phyloP scores from a whole-genome alignment of 2,329 filamentous ascomycete genomes.

The Cladophialophora immunda region DNA sequence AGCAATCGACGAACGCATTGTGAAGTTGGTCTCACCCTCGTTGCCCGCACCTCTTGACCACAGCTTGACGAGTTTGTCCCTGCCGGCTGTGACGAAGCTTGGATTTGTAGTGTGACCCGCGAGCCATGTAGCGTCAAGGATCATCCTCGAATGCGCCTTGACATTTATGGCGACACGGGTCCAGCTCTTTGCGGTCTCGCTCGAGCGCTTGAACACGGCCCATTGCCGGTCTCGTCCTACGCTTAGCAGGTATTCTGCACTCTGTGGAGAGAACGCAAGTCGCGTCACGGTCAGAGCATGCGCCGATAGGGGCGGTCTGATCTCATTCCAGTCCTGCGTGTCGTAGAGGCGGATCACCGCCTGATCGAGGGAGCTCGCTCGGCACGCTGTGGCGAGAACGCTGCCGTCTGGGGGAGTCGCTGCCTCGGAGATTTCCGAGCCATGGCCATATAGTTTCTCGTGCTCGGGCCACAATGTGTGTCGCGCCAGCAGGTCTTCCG shows the following conservation, averaged over 20 bases:
- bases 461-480: constrained; percentile 95
- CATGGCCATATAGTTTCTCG: constrained; percentile 97
- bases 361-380: constrained; percentile 90
- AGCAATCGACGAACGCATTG: constrained; percentile 62
- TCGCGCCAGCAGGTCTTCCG: constrained; percentile 87
- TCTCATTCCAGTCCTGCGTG: constrained; percentile 84
- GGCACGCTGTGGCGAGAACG: constrained; percentile 89
- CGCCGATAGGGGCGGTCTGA: constrained; percentile 81
- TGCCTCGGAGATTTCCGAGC: constrained; percentile 92
- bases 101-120: constrained; percentile 54
- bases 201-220: constrained; percentile 74
- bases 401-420: constrained; percentile 76
- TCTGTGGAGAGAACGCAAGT: constrained; percentile 74
- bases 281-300: constrained; percentile 88
- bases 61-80: constrained; percentile 84
- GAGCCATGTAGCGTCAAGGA: constrained; percentile 86
- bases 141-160: constrained; percentile 92
- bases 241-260: constrained; percentile 79
- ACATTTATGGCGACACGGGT: constrained; percentile 70
- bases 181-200: constrained; percentile 57
- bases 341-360: constrained; percentile 93
- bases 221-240: constrained; percentile 93
- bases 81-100: constrained; percentile 84
- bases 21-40: constrained; percentile 51
- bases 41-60: constrained; percentile 60